Evolutionary conservation across 768 basidiomycete genomes (phyloP).

Genomic region (Lentinus tigrinus): DNA sequence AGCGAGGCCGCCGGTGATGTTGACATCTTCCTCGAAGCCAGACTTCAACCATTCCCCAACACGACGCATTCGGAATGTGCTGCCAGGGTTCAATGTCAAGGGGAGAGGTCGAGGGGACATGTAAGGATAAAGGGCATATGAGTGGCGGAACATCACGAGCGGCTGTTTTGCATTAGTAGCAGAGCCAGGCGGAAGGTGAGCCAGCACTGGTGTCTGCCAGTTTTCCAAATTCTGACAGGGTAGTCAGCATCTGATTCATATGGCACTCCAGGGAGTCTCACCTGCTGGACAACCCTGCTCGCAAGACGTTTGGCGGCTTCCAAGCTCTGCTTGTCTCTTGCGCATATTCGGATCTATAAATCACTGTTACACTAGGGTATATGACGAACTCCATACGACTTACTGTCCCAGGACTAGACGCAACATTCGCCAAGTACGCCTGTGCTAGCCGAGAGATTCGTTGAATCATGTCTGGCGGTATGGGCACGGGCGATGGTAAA

Average conservation of each 20-base stretch:
- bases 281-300: conserved; percentile 52
- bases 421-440: conserved; percentile 58
- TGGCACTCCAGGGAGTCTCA: conserved; percentile 27
- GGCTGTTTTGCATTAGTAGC: conserved; percentile 2
- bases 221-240: background rate
- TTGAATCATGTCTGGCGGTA: conserved; percentile 50
- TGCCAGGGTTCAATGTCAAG: conserved; percentile 43
- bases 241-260: background rate
- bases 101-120: conserved; percentile 46
- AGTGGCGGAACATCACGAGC: conserved; percentile 28
- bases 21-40: conserved; percentile 33
- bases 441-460: conserved; percentile 68
- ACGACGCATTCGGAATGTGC: conserved; percentile 58
- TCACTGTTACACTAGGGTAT: background rate
- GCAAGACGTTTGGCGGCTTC: conserved; percentile 50
- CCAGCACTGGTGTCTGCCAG: conserved; percentile 14
- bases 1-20: conserved; percentile 38
- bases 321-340: conserved; percentile 40
- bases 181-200: conserved; percentile 19
- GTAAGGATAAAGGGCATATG: conserved; percentile 72
- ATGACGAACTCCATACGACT: background rate
- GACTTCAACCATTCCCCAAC: conserved; percentile 59
- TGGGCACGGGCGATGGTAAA: conserved; percentile 43
- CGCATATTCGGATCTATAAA: conserved; percentile 55
- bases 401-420: conserved; percentile 43